A percentile compares a stretch with the other conserved stretches of the same genome.
phyloP scores from a whole-genome alignment of 2,329 filamentous ascomycete species.

The Arthrobotrys conoides region DNA sequence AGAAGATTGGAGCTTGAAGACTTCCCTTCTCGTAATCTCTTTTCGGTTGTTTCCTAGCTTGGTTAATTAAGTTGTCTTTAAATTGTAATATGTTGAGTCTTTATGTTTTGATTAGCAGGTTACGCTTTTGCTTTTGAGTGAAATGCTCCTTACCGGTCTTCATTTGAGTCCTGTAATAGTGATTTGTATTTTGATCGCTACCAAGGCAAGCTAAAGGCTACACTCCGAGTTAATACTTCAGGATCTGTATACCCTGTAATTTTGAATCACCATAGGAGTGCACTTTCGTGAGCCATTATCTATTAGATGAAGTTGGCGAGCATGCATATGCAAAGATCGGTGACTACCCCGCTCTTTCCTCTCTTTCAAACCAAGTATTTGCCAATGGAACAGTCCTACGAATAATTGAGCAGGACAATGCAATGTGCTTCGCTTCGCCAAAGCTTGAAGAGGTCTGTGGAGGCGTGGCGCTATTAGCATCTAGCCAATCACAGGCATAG shows the following conservation, averaged over 20 bases:
- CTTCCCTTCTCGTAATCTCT: not conserved
- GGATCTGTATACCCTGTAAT: not conserved
- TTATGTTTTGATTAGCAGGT: not conserved
- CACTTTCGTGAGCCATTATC: no score
- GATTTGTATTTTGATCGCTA: not conserved
- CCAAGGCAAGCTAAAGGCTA: not conserved
- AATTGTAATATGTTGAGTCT: not conserved
- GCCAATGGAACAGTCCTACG: no score
- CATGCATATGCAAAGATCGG: no score
- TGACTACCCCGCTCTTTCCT: no score
- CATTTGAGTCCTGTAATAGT: not conserved
- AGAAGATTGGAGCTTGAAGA: slow-evolving; percentile 15
- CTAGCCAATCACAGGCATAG: not conserved
- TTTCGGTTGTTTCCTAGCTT: not conserved
- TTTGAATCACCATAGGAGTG: not conserved
- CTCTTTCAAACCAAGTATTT: no score
- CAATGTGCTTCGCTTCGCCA: no score
- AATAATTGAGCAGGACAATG: no score
- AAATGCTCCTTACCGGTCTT: not conserved
- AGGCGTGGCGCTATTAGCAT: no score
- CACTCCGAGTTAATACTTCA: not conserved
- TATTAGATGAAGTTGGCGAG: no score
- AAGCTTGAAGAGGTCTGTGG: no score
- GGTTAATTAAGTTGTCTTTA: not conserved
- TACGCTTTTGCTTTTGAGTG: not conserved